phyloP scores from a whole-genome alignment of 495 filamentous ascomycete species.

The Penicillium lagena region DNA sequence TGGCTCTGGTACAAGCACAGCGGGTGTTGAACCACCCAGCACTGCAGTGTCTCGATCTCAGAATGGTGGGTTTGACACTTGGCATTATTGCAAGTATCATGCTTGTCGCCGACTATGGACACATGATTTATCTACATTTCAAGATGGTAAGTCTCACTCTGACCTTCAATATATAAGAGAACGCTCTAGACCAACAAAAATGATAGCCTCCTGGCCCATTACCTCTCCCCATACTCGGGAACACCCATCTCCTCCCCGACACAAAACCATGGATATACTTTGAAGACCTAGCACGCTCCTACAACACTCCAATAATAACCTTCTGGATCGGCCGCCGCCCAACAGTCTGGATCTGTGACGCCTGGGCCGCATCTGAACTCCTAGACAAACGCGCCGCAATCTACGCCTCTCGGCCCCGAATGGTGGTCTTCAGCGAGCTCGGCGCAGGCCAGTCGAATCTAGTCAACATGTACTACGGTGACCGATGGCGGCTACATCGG shows the following conservation, averaged over 20 bases:
- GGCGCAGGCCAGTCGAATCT: conserved; percentile 52
- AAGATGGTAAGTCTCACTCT: conserved; percentile 3
- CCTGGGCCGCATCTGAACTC: conserved; percentile 52
- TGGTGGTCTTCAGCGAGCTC: conserved; percentile 29
- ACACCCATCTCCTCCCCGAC: conserved; percentile 52
- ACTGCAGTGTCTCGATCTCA: not conserved
- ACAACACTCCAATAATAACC: conserved; percentile 35
- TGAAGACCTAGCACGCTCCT: conserved; percentile 48
- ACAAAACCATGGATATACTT: conserved; percentile 61
- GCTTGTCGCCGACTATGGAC: conserved; percentile 3
- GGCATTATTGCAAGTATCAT: not conserved
- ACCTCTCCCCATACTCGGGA: conserved; percentile 36
- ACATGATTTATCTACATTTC: conserved; percentile 9
- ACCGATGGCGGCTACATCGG: conserved; percentile 54
- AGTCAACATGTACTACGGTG: conserved; percentile 54
- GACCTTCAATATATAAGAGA: not conserved
- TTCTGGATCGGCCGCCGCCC: conserved; percentile 59
- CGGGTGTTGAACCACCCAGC: not conserved
- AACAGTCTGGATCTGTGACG: conserved; percentile 61
- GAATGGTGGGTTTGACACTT: not conserved
- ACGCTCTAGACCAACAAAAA: not conserved
- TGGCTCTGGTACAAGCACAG: not conserved
- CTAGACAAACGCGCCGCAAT: conserved; percentile 21
- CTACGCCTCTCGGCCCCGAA: conserved; percentile 19
- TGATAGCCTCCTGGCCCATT: conserved; percentile 49